These are phyloP conservation scores for Asterophora parasitica DNA, from an alignment of 768 basidiomycete genomes.

Conservation along the genomic window DNA sequence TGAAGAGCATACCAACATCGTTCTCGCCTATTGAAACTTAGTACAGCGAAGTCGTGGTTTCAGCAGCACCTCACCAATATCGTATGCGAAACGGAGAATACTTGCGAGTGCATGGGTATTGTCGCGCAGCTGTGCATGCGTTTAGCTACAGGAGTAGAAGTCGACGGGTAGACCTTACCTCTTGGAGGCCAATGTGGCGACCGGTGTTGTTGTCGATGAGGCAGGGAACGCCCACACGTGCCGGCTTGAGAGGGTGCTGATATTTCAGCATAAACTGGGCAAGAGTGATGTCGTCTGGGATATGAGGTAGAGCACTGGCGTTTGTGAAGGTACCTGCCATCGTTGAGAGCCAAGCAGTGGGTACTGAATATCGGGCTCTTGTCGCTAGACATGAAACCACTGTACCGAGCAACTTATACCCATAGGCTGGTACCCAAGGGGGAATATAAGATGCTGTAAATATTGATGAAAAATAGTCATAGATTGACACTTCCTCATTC, in stretches of 20 bases:
- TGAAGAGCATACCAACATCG: constrained; percentile 41
- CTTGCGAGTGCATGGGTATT: constrained; percentile 35
- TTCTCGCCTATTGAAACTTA: constrained; percentile 33
- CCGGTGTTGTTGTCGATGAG: constrained; percentile 50
- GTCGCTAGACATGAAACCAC: neutral
- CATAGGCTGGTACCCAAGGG: constrained; percentile 10
- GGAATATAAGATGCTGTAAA: constrained; percentile 7
- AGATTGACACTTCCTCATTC: constrained; percentile 11
- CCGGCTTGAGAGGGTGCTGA: constrained; percentile 39
- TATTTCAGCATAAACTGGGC: constrained; percentile 54
- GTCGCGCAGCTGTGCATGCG: constrained; percentile 20
- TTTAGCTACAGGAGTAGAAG: constrained; percentile 4
- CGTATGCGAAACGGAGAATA: constrained; percentile 26
- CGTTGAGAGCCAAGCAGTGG: constrained; percentile 6
- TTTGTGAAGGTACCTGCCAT: constrained; percentile 27
- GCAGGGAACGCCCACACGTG: constrained; percentile 36
- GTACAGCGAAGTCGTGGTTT: neutral
- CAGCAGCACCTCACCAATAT: constrained; percentile 18
- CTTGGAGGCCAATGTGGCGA: constrained; percentile 30
- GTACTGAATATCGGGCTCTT: constrained; percentile 6
- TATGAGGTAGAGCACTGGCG: constrained; percentile 27
- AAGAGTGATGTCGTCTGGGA: constrained; percentile 54
- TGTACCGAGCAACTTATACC: constrained; percentile 13
- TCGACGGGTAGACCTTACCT: constrained; percentile 25
- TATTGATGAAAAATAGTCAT: constrained; percentile 9